Evolutionary conservation across 2,329 filamentous ascomycete species (phyloP).

Genomic region (Trichoderma sp.): DNA sequence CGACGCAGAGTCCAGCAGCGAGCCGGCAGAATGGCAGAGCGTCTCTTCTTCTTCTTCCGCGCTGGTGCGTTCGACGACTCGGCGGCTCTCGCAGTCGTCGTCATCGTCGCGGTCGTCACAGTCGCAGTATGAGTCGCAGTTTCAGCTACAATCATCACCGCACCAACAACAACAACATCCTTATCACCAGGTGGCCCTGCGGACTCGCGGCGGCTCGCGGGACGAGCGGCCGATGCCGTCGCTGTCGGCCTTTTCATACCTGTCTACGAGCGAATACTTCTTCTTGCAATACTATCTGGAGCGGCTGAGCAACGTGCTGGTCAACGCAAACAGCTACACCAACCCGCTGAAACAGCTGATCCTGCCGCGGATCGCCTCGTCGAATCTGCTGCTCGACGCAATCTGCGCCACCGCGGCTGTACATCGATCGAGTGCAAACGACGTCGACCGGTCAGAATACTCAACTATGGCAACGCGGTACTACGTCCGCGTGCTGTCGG

Average conservation of each 20-base stretch:
- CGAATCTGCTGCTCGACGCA: constrained; percentile 12
- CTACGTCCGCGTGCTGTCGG: constrained; percentile 11
- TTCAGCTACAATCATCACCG: background rate
- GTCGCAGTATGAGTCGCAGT: background rate
- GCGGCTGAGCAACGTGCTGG: constrained; percentile 6
- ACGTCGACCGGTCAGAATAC: background rate
- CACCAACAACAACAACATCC: background rate
- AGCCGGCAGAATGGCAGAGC: background rate
- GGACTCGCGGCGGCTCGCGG: background rate
- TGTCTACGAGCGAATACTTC: constrained; percentile 14
- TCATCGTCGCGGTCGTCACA: background rate
- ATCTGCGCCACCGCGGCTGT: constrained; percentile 6
- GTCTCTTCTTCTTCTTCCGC: background rate
- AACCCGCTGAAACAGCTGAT: constrained; percentile 11
- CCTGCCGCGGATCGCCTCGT: constrained; percentile 10
- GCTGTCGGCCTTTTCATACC: constrained; percentile 13
- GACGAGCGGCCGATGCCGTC: constrained; percentile 1
- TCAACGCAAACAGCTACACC: constrained; percentile 10
- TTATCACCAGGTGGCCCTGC: background rate
- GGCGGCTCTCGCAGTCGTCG: background rate
- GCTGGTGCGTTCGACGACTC: background rate
- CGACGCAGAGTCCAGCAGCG: background rate
- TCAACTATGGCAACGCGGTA: constrained; percentile 8
- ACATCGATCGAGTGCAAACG: background rate
- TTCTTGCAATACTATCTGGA: constrained; percentile 16